Conservation (phyloP, 257 asterid species). For the Forsythia viridissima region DNA sequence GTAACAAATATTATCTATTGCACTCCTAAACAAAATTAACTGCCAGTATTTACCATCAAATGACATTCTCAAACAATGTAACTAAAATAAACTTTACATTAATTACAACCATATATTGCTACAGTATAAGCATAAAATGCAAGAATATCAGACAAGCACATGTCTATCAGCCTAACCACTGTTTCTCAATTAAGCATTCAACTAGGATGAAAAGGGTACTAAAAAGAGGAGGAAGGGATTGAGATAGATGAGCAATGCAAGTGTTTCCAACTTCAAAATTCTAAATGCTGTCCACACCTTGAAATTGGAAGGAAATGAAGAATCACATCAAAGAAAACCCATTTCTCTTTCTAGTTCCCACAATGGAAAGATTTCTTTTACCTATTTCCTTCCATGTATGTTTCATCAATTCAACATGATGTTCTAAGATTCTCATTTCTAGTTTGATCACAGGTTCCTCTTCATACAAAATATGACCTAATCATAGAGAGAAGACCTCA, state of each 20-base stretch:
- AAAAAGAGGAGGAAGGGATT: background rate
- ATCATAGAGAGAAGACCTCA: background rate
- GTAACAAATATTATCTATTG: slow-evolving; percentile 3
- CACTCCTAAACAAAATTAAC: slow-evolving; percentile 15
- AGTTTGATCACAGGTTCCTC: background rate
- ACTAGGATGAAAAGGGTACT: background rate
- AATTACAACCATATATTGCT: slow-evolving; percentile 8
- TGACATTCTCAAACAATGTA: background rate
- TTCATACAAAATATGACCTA: background rate
- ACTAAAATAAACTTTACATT: slow-evolving; percentile 4
- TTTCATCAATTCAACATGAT: slow-evolving; percentile 5
- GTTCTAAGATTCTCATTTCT: background rate
- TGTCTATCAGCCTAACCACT: background rate
- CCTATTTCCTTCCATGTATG: slow-evolving; percentile 3
- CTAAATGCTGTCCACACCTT: slow-evolving; percentile 1
- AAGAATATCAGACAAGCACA: background rate
- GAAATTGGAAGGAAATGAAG: slow-evolving; percentile 5
- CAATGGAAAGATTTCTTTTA: background rate
- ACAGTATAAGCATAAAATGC: background rate
- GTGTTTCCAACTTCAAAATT: slow-evolving; percentile 2
- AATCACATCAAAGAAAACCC: slow-evolving; percentile 1
- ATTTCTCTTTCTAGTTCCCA: slow-evolving; percentile 9
- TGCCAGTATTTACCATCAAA: slow-evolving; percentile 9
- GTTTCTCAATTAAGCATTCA: background rate
- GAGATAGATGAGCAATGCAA: background rate